Evolutionary conservation across 2,329 filamentous ascomycete species (phyloP), one percentile per base, ranked within the genome.

Genomic region (Lachnellula willkommii): DNA sequence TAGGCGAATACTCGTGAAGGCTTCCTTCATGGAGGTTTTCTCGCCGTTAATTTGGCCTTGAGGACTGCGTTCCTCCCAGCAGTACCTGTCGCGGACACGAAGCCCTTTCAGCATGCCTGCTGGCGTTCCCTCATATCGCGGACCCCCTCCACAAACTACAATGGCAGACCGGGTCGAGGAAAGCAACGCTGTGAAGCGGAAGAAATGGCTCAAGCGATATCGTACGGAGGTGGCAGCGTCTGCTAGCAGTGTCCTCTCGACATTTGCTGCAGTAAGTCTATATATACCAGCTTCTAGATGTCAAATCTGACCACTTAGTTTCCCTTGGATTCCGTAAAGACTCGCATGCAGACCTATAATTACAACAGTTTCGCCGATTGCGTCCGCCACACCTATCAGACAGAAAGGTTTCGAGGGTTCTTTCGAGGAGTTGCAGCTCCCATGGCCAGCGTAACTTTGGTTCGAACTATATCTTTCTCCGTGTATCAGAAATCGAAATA

Each of bases 321-420:
- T 69, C 90, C 90, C 22, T 82, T 95, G 64, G 90, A 95, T 71
- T 93, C 90, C 66, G 87, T 93, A 70, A 95, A 95, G 77, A 92
- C 88, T 54, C 88, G 90, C 68, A 90, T 94, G 84, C 90, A 95
- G 76, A 89, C 88, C 63, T 93, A 94, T 73, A 84, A 87, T 61
- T 92, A 88, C 73, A 79, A 81, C 63, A 89, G 81, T 63, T 90
- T 89, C 71, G 72, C 81, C 68, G 85, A 90, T 71, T 92, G 89
- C 69, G 82, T 91, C 51, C 79, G 78, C 59, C 81, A 88, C 63
- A 93, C 89, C 9, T 94, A 94, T 73, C 79, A 77, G 57, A 84
- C 78, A 5, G 90, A 94, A 74, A 86, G 87, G 36, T 72, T 85
- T 40, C 76, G 79, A 49, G 88, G 90, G 26, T 95, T 95, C 77